phyloP scores from a whole-genome alignment of 495 filamentous ascomycete genomes.

The Eremomyces bilateralis region DNA sequence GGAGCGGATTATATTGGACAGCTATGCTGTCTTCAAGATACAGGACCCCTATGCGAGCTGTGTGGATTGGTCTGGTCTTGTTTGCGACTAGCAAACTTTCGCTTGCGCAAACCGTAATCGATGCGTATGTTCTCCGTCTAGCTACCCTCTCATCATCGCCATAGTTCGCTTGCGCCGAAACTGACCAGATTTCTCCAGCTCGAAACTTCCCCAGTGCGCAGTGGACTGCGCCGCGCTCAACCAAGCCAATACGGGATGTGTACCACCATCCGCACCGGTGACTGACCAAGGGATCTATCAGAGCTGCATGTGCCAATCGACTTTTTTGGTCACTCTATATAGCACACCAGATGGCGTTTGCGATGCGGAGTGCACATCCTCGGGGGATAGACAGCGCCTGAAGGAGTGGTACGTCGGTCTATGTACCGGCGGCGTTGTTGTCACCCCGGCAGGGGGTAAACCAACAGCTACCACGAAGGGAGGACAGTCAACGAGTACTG shows the following conservation, averaged over 20 bases:
- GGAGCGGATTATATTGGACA: too few species aligned
- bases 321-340: neutral
- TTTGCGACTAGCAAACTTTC: too few species aligned
- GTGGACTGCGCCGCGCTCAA: neutral
- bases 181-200: neutral
- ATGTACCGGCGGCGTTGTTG: neutral
- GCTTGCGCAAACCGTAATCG: too few species aligned
- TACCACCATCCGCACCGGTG: conserved; percentile 1
- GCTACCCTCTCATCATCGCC: too few species aligned
- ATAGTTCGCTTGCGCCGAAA: too few species aligned
- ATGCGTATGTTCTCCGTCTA: too few species aligned
- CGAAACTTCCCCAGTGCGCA: neutral
- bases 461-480: neutral
- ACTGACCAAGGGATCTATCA: neutral
- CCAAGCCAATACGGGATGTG: neutral
- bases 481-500: neutral
- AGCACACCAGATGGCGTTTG: neutral
- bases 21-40: too few species aligned
- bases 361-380: neutral
- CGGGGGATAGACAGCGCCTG: neutral
- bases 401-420: neutral
- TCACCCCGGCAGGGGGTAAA: neutral
- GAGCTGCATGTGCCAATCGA: neutral
- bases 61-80: too few species aligned
- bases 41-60: too few species aligned